Percentiles rank a stretch among this genome's conserved stretches.
Conservation (phyloP, 1,284 basidiomycete genomes). For the Tremellales sp. region DNA sequence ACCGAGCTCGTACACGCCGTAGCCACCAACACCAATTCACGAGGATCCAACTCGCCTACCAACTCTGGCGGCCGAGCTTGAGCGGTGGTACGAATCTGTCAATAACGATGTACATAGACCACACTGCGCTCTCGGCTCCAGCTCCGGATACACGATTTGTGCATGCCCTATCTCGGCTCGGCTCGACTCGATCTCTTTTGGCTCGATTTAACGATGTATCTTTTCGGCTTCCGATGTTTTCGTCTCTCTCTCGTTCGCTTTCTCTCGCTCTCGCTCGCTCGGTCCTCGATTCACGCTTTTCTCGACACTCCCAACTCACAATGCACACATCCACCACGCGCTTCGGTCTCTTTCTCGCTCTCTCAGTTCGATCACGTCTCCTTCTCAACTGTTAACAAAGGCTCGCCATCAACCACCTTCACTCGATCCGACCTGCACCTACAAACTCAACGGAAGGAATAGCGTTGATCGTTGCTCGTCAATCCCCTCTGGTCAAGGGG, state of each 20-base stretch:
- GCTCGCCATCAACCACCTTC: background rate
- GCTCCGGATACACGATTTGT: background rate
- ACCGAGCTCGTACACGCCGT: background rate
- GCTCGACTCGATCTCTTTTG: background rate
- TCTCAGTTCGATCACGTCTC: background rate
- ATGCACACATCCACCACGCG: background rate
- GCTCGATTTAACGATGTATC: background rate
- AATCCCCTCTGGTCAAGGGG: background rate
- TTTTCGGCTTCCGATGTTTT: background rate
- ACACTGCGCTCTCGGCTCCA: background rate
- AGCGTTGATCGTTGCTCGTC: background rate
- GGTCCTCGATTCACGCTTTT: slow-evolving; percentile 1
- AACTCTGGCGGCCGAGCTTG: background rate
- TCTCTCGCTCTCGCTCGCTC: background rate
- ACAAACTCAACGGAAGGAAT: background rate
- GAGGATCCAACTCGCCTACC: background rate
- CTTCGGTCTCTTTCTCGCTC: background rate
- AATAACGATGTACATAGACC: no score
- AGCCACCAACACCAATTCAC: background rate
- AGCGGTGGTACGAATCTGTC: no score
- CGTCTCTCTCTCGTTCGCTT: background rate
- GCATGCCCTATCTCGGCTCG: background rate
- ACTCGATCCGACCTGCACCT: background rate
- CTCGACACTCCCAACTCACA: background rate
- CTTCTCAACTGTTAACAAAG: background rate